Evolutionary conservation across 2,329 filamentous ascomycete species (phyloP), one percentile per base, ranked within the genome.

Genomic region (Helotiales sp.): DNA sequence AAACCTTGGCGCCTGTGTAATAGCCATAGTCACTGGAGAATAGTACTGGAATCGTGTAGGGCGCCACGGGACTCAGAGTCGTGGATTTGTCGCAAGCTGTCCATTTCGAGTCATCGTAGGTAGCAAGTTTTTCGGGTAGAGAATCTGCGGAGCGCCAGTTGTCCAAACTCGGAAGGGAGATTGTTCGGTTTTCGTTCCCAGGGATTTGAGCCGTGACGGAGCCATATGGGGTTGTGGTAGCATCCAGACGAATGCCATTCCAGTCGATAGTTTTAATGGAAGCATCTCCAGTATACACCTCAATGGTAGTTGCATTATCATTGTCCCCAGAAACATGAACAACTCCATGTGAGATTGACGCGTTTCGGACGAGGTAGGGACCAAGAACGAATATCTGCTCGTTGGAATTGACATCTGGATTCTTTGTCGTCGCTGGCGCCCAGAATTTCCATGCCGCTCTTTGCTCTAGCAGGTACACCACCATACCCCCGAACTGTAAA

Each of bases 401-500:
- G 50, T 76, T 63, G 0, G 78, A 72, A 1, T 69, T 67, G 17
- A 81, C 75, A 38, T 72, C 69, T 0, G 81, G 81, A 54, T 78
- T 72, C 1, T 63, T 65, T 0, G 76, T 77, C 8, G 76, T 77
- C 2, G 79, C 64, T 3, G 81, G 77, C 1, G 81, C 81, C 72
- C 80, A 85, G 66, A 85, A 82, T 5, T 77, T 79, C 77, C 79
- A 85, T 1, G 80, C 82, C 0, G 80, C 77, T 10, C 75, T 68
- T 22, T 78, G 74, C 42, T 84, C 81, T 3, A 85, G 73, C 5
- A 85, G 72, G 55, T 82, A 81, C 3, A 80, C 71, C 1, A 82
- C 58, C 2, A 79, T 71, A 0, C 77, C 77, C 50, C 81, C 78
- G 52, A 83, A 79, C 36, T 76, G 70, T 1, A 85, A 65, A 0